These are phyloP conservation scores for Ganoderma sp. DNA, from an alignment of 1,284 basidiomycete genomes.

Conservation along the genomic window DNA sequence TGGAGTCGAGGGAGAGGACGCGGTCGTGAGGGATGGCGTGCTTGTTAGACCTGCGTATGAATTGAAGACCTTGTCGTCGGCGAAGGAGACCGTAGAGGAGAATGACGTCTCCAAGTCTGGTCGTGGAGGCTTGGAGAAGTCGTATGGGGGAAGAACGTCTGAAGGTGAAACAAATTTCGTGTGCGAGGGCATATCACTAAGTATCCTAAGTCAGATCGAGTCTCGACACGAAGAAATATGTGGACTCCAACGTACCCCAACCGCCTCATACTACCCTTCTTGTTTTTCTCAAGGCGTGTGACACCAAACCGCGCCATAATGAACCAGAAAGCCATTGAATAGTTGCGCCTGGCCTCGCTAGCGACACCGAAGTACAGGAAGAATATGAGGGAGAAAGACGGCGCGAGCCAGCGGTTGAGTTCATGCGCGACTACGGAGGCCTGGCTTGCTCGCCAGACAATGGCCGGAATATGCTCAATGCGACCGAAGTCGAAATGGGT, in stretches of 20 bases:
- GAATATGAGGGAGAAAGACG: slow-evolving; percentile 49
- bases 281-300: neutral
- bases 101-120: neutral
- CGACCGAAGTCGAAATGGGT: slow-evolving; percentile 56
- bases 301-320: slow-evolving; percentile 14
- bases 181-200: slow-evolving; percentile 12
- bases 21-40: slow-evolving; percentile 11
- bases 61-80: slow-evolving; percentile 10
- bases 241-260: too few relatives aligned
- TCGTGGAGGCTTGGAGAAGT: slow-evolving; percentile 10
- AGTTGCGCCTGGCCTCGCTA: slow-evolving; percentile 30
- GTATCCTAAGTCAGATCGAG: too few relatives aligned
- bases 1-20: slow-evolving; percentile 13
- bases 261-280: slow-evolving; percentile 12
- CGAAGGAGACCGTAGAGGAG: slow-evolving; percentile 6
- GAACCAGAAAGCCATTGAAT: slow-evolving; percentile 18
- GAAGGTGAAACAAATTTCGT: slow-evolving; percentile 6
- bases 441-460: slow-evolving; percentile 36
- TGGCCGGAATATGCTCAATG: slow-evolving; percentile 46
- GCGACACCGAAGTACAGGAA: slow-evolving; percentile 36
- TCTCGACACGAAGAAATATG: neutral
- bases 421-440: slow-evolving; percentile 7
- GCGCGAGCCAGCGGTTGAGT: slow-evolving; percentile 47
- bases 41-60: slow-evolving; percentile 14
- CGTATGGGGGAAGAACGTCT: slow-evolving; percentile 12